phyloP scores from a whole-genome alignment of 2,329 filamentous ascomycete species.

The Juglanconis oblonga region DNA sequence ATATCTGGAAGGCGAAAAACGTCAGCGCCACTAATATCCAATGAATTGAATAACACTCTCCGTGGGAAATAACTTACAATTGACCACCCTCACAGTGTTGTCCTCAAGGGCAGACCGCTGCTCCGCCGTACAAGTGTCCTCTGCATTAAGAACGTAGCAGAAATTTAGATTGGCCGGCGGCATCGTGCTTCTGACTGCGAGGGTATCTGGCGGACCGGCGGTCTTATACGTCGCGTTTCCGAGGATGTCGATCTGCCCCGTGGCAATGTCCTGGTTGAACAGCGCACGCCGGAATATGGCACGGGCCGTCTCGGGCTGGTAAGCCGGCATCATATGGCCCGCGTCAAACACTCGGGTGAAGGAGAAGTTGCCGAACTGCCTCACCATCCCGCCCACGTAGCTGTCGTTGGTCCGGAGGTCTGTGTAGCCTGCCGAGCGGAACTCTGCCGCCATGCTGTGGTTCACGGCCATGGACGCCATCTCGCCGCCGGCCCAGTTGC shows the following conservation, averaged over 20 bases:
- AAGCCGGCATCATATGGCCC: conserved; percentile 54
- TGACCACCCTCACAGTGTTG: too few species aligned
- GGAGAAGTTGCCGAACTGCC: conserved; percentile 65
- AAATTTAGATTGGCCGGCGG: too few species aligned
- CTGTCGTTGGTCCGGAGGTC: conserved; percentile 57
- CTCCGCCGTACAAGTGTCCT: too few species aligned
- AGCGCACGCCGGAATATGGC: conserved; percentile 47
- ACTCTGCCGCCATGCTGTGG: conserved; percentile 39
- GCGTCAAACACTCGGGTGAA: conserved; percentile 58
- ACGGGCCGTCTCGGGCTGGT: conserved; percentile 45
- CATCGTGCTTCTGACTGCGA: too few species aligned
- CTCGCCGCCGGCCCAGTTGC: conserved; percentile 58
- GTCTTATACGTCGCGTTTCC: too few species aligned
- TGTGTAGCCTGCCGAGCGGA: conserved; percentile 57
- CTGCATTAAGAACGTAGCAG: too few species aligned
- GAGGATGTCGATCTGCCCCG: neutral
- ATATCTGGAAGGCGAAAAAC: too few species aligned
- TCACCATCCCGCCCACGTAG: conserved; percentile 56
- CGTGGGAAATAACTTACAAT: too few species aligned
- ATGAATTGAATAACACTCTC: too few species aligned
- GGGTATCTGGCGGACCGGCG: too few species aligned
- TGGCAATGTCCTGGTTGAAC: conserved; percentile 17
- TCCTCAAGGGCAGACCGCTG: too few species aligned
- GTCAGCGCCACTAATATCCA: too few species aligned
- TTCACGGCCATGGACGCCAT: conserved; percentile 45